phyloP scores from a whole-genome alignment of 2,329 filamentous ascomycete genomes.

The Eurotiales sp. region DNA sequence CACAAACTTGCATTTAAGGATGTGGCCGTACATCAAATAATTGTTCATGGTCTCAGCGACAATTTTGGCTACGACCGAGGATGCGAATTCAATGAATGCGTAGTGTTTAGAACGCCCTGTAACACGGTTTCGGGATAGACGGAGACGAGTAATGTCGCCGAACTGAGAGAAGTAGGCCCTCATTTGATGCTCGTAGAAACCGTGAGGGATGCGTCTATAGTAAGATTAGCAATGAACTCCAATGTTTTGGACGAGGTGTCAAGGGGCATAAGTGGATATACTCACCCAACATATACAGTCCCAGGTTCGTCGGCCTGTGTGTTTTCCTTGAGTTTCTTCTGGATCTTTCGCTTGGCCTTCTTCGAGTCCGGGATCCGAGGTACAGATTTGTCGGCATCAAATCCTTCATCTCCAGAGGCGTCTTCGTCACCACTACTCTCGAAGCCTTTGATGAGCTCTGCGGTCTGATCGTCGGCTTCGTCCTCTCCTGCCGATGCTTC shows the following conservation, averaged over 20 bases:
- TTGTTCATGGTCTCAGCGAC: conserved; percentile 96
- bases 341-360: conserved; percentile 48
- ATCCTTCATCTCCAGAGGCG: conserved; percentile 40
- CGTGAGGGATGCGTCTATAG: conserved; percentile 72
- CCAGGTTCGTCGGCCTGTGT: conserved; percentile 55
- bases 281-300: conserved; percentile 76
- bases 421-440: conserved; percentile 54
- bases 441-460: conserved; percentile 52
- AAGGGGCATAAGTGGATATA: conserved; percentile 15
- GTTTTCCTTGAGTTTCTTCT: conserved; percentile 48
- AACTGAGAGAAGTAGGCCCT: conserved; percentile 91
- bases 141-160: conserved; percentile 71
- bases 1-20: conserved; percentile 81
- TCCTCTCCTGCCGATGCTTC: conserved; percentile 36
- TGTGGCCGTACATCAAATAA: conserved; percentile 91
- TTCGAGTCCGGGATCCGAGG: conserved; percentile 44
- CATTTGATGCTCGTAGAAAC: conserved; percentile 98
- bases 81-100: conserved; percentile 85
- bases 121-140: conserved; percentile 85
- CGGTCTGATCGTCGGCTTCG: conserved; percentile 48
- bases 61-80: conserved; percentile 76
- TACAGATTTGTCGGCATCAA: conserved; percentile 42
- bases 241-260: neutral
- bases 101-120: conserved; percentile 91
- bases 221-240: conserved; percentile 18